Percentiles rank a stretch among this genome's conserved stretches.
Conservation (phyloP, 2,329 filamentous ascomycete species). For the Botrytis hyacinthi region DNA sequence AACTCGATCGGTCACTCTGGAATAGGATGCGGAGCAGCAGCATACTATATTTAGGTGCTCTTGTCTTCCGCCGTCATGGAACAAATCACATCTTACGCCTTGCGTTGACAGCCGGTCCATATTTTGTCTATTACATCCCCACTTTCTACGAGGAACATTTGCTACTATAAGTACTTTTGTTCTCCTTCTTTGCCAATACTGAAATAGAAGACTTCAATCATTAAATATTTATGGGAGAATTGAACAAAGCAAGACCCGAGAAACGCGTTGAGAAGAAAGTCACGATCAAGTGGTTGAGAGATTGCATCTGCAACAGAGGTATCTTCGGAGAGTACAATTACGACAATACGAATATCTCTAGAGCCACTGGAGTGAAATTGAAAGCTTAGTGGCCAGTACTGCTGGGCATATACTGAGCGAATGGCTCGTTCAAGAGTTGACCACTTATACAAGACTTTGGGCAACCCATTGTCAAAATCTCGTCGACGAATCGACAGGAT, state of each 20-base stretch:
- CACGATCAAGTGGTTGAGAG: background rate
- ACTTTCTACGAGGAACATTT: background rate
- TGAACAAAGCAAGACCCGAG: background rate
- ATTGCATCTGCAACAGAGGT: too few species aligned
- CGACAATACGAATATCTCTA: background rate
- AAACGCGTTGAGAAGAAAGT: background rate
- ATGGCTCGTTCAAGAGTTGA: too few species aligned
- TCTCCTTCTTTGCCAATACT: background rate
- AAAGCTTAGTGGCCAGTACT: background rate
- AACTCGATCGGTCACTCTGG: background rate
- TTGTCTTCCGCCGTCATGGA: background rate
- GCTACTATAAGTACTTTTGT: background rate
- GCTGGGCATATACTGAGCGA: too few species aligned
- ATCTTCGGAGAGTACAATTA: background rate
- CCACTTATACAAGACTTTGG: too few species aligned
- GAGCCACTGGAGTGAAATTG: background rate
- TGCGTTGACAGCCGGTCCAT: background rate
- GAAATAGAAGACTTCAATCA: background rate
- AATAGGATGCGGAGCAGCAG: too few species aligned
- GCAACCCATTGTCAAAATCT: background rate
- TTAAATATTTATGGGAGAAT: background rate
- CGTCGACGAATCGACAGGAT: too few species aligned
- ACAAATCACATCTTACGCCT: background rate
- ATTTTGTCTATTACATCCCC: background rate
- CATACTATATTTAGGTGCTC: background rate